A percentile compares a stretch with the other conserved stretches of the same genome.
Evolutionary conservation across 2,329 filamentous ascomycete species (phyloP).

Genomic region (Aspergillus fijiensis): DNA sequence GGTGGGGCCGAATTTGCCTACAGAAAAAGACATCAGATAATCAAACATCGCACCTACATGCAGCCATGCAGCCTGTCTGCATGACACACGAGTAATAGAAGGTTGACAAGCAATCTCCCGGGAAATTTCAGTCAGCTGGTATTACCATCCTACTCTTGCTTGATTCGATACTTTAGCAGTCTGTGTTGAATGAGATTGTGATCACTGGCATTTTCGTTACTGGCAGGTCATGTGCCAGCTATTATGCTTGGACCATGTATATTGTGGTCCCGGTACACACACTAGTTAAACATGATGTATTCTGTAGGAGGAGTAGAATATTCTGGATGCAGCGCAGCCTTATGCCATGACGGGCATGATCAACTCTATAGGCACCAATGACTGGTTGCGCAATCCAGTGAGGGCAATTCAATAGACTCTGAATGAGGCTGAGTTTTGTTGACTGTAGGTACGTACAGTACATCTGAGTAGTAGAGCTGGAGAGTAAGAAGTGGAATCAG

Average conservation of each 20-base stretch:
- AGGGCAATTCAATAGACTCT: background rate
- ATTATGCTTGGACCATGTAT: background rate
- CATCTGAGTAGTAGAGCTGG: too few relatives aligned
- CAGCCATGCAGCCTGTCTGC: too few relatives aligned
- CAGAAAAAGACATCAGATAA: too few relatives aligned
- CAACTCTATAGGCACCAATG: background rate
- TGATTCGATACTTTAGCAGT: background rate
- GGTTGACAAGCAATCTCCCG: too few relatives aligned
- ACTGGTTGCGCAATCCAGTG: background rate
- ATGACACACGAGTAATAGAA: too few relatives aligned
- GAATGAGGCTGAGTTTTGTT: background rate
- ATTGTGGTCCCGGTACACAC: background rate
- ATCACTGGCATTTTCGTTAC: background rate
- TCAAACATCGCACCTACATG: too few relatives aligned
- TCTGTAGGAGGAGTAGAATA: background rate
- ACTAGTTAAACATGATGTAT: background rate
- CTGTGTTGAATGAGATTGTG: background rate
- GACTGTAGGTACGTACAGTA: background rate
- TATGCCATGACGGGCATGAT: background rate
- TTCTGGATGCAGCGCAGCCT: background rate
- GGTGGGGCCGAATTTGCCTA: background rate
- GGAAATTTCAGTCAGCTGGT: background rate
- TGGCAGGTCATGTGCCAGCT: background rate
- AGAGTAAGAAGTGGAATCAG: too few relatives aligned
- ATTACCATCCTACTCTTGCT: background rate